Evolutionary conservation across 176 grass and related monocot species (phyloP).

Genomic region (Alloteropsis semialata): DNA sequence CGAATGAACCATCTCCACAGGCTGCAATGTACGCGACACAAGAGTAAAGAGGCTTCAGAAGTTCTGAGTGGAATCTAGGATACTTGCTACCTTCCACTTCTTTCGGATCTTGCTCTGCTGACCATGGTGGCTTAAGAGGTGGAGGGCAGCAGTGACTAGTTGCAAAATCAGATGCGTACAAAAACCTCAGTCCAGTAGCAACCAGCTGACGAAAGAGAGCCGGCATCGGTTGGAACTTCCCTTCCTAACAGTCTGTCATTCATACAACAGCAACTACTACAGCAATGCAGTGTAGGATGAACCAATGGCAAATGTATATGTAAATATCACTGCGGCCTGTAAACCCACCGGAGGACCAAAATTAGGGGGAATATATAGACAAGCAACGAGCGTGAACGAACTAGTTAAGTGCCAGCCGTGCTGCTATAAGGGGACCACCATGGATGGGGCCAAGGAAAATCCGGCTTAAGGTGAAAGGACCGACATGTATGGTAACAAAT

Average conservation of each 20-base stretch:
- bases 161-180: not conserved
- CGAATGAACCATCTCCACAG: not conserved
- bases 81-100: not conserved
- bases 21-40: not conserved
- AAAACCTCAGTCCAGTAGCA: not conserved
- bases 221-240: not conserved
- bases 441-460: conserved; percentile 34
- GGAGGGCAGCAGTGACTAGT: not conserved
- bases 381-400: conserved; percentile 28
- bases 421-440: conserved; percentile 26
- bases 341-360: conserved; percentile 15
- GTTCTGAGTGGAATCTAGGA: too few species aligned
- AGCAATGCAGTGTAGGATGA: not conserved
- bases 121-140: too few species aligned
- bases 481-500: conserved; percentile 32
- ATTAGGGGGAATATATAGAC: conserved; percentile 35
- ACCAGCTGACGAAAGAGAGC: not conserved
- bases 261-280: not conserved
- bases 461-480: conserved; percentile 20
- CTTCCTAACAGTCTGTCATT: not conserved
- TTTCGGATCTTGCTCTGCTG: not conserved
- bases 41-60: not conserved
- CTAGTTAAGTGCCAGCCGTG: conserved; percentile 4
- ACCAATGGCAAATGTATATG: not conserved
- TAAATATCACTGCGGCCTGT: not conserved